These are phyloP conservation scores for Periconia sp. DNA, from an alignment of 2,329 filamentous ascomycete species.

Conservation along the genomic window DNA sequence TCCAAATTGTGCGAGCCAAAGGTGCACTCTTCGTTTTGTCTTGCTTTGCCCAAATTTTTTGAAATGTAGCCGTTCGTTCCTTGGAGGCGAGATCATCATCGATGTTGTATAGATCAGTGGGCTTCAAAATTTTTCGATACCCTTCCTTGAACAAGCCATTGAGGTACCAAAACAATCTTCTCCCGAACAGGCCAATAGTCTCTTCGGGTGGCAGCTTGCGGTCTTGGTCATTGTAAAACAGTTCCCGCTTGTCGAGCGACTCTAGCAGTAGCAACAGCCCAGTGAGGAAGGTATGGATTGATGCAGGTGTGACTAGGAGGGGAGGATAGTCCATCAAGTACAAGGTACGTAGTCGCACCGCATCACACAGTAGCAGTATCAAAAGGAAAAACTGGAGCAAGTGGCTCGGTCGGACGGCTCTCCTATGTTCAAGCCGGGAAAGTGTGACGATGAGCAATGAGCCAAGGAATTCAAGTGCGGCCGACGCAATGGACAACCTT, in stretches of 20 bases:
- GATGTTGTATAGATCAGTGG: conserved; percentile 27
- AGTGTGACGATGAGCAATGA: conserved; percentile 24
- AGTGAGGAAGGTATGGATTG: conserved; percentile 25
- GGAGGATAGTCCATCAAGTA: conserved; percentile 27
- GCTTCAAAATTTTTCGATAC: conserved; percentile 30
- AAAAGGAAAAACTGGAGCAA: conserved; percentile 37
- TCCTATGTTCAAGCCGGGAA: conserved; percentile 32
- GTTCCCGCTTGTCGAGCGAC: conserved; percentile 30
- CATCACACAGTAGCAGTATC: conserved; percentile 31
- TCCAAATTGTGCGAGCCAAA: conserved; percentile 19
- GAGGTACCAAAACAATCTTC: conserved; percentile 46
- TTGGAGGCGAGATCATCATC: conserved; percentile 31
- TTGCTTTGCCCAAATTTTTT: conserved; percentile 18
- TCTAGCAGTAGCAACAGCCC: conserved; percentile 31
- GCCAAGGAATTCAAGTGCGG: conserved; percentile 24
- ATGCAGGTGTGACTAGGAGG: conserved; percentile 17
- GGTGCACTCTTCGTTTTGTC: conserved; percentile 10
- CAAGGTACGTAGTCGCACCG: conserved; percentile 29
- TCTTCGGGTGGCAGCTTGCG: conserved; percentile 41
- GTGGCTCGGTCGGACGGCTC: conserved; percentile 30
- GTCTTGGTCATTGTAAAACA: conserved; percentile 23
- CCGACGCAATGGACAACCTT: conserved; percentile 23
- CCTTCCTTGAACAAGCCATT: conserved; percentile 39
- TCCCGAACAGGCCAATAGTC: conserved; percentile 42
- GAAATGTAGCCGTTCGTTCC: conserved; percentile 19